Evolutionary conservation across 1,284 basidiomycete species (phyloP), one percentile per base, ranked within the genome.

Genomic region (Rhodotorula sp.): DNA sequence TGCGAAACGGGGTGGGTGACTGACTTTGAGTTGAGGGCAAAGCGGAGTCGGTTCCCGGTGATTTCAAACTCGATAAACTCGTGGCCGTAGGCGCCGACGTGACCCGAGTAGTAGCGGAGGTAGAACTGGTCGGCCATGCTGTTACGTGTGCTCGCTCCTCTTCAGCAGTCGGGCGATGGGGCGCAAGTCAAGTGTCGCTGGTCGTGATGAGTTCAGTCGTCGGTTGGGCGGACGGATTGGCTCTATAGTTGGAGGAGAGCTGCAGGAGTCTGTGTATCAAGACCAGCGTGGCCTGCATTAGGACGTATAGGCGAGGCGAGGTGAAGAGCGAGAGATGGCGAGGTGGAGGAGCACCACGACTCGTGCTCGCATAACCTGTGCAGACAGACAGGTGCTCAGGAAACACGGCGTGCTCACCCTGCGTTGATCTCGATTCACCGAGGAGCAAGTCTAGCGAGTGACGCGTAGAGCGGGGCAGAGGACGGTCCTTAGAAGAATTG

Each of bases 61-160:
- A 97, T 97, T 83, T 99, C 95, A 79, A 98, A 99, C 82, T 99
- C 96, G 61, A 99, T 86, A 80, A 99, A 99, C 74, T 96, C 94
- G 83, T 96, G 94, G 26, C 94, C 94, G 79, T 96, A 93, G 81
- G 93, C 93, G 70, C 94, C 94, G 77, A 91, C 92, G 82, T 96
- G 94, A 33, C 94, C 94, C 57, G 92, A 93, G 82, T 78, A 78
- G 72, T 78, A 75, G 24, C 77, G 76, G 30, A 78, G 58, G 75
- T 78, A 78, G 76, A 78, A 74, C 51, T 68, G 68, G 60, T 77
- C 75, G 61, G 60, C 60, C 60, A 61, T 61, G n/a, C 48, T 49
- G n/a, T n/a, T n/a, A n/a, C 48, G 48, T 49, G 48, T 49, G 48
- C 15, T 20, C 48, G 48, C 24, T 17, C 6, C 48, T 49, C 18